Evolutionary conservation across 2,329 filamentous ascomycete genomes (phyloP), one percentile per base, ranked within the genome.

Genomic region (Xylariaceae sp.): DNA sequence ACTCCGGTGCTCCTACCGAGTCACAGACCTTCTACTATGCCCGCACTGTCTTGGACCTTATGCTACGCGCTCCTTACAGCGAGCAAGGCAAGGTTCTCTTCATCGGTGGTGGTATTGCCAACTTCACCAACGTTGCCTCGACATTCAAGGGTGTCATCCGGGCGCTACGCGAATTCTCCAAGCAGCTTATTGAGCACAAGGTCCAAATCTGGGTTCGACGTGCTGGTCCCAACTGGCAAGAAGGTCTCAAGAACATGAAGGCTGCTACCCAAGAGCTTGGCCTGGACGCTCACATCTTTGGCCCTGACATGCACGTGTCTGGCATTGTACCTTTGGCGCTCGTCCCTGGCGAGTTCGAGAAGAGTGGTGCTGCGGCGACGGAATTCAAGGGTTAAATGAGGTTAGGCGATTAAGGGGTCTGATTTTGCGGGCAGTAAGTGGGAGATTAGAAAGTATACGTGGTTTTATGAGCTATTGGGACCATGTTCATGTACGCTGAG

Each of bases 161-260:
- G 57, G 93, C 93, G 46, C 81, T 98, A 53, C 84, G 91, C 54
- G 93, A 97, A 72, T 89, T 91, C 57, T 80, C 90, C 47, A 82
- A 83, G 50, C 78, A 85, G 51, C 81, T 98, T 56, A 81, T 82
- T 64, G 93, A 98, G 80, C 93, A 98, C 83, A 95, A 95, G 62
- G 88, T 93, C 53, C 85, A 95, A 73, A 96, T 97, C 76, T 97
- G 91, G 93, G 90, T 97, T 51, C 76, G 81, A 62, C 79, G 80
- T 70, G 79, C 93, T 39, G 89, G 93, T 47, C 93, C 93, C 69
- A 98, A 98, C 80, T 98, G 95, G 82, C 93, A 98, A 73, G 93
- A 98, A 74, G 93, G 93, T 73, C 85, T 98, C 54, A 96, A 95
- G 84, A 98, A 97, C 82, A 96, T 98, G 81, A 97, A 97, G 81